A percentile compares a stretch with the other conserved stretches of the same genome.
Conservation (phyloP, 768 basidiomycete species). For the Suillus ampliporus region DNA sequence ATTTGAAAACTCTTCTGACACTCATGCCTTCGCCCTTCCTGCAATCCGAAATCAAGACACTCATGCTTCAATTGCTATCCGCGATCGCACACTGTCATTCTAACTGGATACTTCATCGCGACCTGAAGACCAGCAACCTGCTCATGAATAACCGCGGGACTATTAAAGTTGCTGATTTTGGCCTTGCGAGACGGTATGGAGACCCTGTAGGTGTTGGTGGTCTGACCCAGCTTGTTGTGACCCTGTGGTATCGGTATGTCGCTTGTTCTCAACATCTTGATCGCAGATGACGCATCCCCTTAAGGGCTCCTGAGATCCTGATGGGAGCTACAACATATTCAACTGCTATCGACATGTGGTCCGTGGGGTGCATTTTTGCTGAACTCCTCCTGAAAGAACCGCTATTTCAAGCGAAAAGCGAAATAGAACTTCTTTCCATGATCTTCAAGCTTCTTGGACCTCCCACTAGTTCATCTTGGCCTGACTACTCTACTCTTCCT, state of each 20-base stretch:
- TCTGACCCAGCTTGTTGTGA: slow-evolving; percentile 97
- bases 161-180: slow-evolving; percentile 99
- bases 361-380: slow-evolving; percentile 97
- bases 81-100: slow-evolving; percentile 94
- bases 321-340: slow-evolving; percentile 93
- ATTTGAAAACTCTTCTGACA: slow-evolving; percentile 93
- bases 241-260: slow-evolving; percentile 95
- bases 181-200: slow-evolving; percentile 92
- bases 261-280: slow-evolving; percentile 18
- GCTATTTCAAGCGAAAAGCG: slow-evolving; percentile 95
- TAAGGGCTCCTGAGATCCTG: slow-evolving; percentile 92
- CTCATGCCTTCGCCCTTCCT: slow-evolving; percentile 97
- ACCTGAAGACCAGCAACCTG: slow-evolving; percentile 96
- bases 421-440: slow-evolving; percentile 90
- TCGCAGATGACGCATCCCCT: slow-evolving; percentile 19
- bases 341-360: slow-evolving; percentile 98
- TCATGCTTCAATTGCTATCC: slow-evolving; percentile 91
- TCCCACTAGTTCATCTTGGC: slow-evolving; percentile 89
- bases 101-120: slow-evolving; percentile 97
- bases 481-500: slow-evolving; percentile 79
- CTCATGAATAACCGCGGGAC: slow-evolving; percentile 99
- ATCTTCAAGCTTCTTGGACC: slow-evolving; percentile 95
- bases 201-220: slow-evolving; percentile 97
- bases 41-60: slow-evolving; percentile 97
- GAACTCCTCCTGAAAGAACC: slow-evolving; percentile 95